Percentiles rank a stretch among this genome's conserved stretches.
phyloP scores from a whole-genome alignment of 2,329 filamentous ascomycete genomes.

The Aspergillus sp. region DNA sequence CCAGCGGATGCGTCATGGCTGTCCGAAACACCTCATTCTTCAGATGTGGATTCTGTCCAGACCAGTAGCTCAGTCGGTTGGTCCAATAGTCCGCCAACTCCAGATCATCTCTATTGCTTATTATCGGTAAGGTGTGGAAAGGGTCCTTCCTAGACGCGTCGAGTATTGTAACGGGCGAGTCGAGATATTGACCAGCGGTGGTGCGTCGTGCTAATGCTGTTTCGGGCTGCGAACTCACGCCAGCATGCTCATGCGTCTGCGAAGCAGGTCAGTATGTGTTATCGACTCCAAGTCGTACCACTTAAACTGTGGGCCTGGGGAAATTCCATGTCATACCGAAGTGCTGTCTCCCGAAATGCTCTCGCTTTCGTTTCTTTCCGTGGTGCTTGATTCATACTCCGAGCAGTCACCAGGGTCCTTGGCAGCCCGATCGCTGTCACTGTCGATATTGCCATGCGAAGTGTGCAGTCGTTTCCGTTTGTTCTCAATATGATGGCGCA shows the following conservation, averaged over 20 bases:
- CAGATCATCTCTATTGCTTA: slow-evolving; percentile 17
- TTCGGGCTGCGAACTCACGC: slow-evolving; percentile 7
- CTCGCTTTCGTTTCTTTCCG: slow-evolving; percentile 2
- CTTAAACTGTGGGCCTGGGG: background rate
- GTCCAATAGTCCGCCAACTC: slow-evolving; percentile 29
- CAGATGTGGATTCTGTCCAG: slow-evolving; percentile 29
- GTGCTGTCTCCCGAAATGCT: slow-evolving; percentile 4
- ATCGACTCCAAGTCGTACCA: background rate
- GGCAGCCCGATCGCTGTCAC: slow-evolving; percentile 8
- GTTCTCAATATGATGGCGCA: slow-evolving; percentile 37
- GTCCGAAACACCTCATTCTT: slow-evolving; percentile 28
- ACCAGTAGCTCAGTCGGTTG: slow-evolving; percentile 32
- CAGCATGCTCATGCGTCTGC: background rate
- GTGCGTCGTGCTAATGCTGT: slow-evolving; percentile 1
- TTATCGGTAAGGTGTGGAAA: slow-evolving; percentile 21
- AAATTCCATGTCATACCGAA: slow-evolving; percentile 11
- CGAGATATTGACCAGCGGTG: slow-evolving; percentile 4
- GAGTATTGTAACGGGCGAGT: slow-evolving; percentile 18
- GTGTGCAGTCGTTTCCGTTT: slow-evolving; percentile 27
- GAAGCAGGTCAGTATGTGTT: background rate
- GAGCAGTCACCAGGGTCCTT: no score
- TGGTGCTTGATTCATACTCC: slow-evolving; percentile 2
- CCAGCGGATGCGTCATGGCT: slow-evolving; percentile 24
- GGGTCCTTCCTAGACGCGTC: slow-evolving; percentile 24
- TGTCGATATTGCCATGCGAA: slow-evolving; percentile 11